Base-by-base conservation (phyloP, 257 asterid genomes). In the Capsicum pubescens region DNA sequence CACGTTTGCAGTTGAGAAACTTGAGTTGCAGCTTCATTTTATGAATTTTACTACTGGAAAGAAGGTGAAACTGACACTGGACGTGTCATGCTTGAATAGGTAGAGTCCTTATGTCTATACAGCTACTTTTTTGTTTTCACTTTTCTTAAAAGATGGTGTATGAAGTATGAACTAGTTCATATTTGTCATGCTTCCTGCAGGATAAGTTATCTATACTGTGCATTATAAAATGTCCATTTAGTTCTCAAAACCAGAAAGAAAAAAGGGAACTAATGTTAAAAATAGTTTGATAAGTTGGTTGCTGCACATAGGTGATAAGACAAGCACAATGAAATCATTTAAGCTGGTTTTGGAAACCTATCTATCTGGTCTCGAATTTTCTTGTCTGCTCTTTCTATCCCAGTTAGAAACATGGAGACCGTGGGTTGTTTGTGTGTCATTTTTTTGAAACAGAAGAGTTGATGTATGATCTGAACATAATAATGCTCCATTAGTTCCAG, bases 1-100 rank as follows among this genome's bases (percentile, higher is more conserved):
- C 72, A 83, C 16, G 5, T 58, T 85, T 91, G 92, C 96, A 95
- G 99, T 9, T 84, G 96, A 88, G 59, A 90, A 83, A 87, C 98
- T 93, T 80, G 82, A 88, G 87, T 90, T 95, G 90, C 87, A 81
- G 78, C 93, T 91, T 83, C 85, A 88, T 89, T 95, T 92, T 93
- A 81, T 88, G 58, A 90, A 82, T 83, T 92, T 90, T 52, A 84
- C 83, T 77, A 84, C 88, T 48, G 92, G 93, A 86, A 90, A 85
- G 88, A 95, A 91, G 88, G 93, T 91, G 87, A 85, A 82, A 61
- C 80, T 92, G 88, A 91, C 92, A 54, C 91, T 95, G 56, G 97
- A 93, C 87, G 32, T 95, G 83, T 93, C 99, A 81, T 92, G 97
- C 90, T 90, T 95, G 92, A 93, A 92, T 84, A 89, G 92, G 99